Evolutionary conservation across 768 basidiomycete species (phyloP).

Genomic region (Pholiota molesta): DNA sequence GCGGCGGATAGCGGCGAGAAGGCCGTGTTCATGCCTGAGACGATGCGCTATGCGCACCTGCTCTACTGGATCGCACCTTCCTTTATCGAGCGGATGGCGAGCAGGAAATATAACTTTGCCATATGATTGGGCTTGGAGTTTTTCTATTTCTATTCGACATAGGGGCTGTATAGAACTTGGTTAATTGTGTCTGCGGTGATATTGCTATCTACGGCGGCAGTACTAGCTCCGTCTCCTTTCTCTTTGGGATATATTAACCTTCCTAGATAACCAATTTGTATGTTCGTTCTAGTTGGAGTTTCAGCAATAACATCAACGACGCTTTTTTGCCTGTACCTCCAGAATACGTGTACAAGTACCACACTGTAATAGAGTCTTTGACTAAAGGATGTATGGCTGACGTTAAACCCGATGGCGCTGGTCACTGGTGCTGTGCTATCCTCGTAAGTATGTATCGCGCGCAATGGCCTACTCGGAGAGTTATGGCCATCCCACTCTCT

Average conservation of each 20-base stretch:
- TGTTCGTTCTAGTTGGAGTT: background rate
- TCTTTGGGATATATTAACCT: background rate
- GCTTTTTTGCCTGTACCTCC: background rate
- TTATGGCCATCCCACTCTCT: too few species aligned
- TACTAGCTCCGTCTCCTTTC: background rate
- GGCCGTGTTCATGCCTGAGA: slow-evolving; percentile 58
- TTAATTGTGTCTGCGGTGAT: background rate
- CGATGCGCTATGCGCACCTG: slow-evolving; percentile 50
- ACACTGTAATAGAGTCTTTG: background rate
- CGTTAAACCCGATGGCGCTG: background rate
- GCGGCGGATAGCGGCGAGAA: slow-evolving; percentile 64
- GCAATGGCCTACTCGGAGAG: background rate
- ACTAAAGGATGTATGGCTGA: background rate
- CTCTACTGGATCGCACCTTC: slow-evolving; percentile 68
- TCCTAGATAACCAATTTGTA: background rate
- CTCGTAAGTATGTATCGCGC: background rate
- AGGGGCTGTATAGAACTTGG: background rate
- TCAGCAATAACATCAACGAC: background rate
- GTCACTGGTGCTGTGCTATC: background rate
- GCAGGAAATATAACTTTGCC: slow-evolving; percentile 65
- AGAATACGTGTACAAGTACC: background rate
- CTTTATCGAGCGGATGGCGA: slow-evolving; percentile 59
- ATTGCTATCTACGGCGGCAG: background rate
- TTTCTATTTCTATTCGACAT: background rate
- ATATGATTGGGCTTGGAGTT: background rate